phyloP scores from a whole-genome alignment of 306 rosid species.

The Abrus precatorius region DNA sequence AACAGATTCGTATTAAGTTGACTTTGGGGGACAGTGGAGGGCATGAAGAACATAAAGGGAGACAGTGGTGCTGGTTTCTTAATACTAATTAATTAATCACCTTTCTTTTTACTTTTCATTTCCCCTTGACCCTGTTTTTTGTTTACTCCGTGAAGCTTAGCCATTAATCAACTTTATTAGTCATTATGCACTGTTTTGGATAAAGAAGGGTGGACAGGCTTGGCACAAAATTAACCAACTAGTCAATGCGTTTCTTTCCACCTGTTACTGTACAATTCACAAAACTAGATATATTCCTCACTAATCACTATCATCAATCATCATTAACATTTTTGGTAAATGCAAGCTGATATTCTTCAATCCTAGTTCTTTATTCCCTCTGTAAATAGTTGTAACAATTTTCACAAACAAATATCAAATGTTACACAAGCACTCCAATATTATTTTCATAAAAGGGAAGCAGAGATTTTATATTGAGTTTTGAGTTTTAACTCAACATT shows the following conservation, averaged over 20 bases:
- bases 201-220: constrained; percentile 7
- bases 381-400: neutral
- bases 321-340: neutral
- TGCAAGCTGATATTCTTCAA: neutral
- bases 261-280: neutral
- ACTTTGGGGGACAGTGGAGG: neutral
- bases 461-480: neutral
- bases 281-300: constrained; percentile 2
- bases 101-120: neutral
- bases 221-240: constrained; percentile 1
- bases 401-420: constrained; percentile 7
- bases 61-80: neutral
- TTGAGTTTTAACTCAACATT: neutral
- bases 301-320: neutral
- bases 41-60: too few species aligned
- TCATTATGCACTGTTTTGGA: constrained; percentile 38
- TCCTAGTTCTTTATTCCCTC: neutral
- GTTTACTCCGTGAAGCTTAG: constrained; percentile 1
- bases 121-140: neutral
- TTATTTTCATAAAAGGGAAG: neutral
- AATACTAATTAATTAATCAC: neutral
- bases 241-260: neutral
- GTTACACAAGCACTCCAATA: neutral
- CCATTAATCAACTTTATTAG: neutral
- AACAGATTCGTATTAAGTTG: neutral